These are phyloP conservation scores for Purshia tridentata DNA, from an alignment of 306 rosid genomes.

Conservation along the genomic window DNA sequence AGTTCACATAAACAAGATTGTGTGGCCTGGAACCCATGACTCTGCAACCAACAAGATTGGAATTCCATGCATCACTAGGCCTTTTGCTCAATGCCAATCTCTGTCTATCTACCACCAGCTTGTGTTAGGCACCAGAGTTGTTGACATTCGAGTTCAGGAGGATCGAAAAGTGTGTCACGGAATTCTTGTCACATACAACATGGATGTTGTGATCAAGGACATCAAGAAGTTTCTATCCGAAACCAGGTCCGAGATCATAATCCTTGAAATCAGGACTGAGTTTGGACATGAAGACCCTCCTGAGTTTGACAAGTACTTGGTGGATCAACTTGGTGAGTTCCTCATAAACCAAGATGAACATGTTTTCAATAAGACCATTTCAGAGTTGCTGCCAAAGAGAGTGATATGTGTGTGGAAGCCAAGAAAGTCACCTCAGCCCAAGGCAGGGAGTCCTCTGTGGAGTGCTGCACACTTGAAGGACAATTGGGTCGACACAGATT, in stretches of 20 bases:
- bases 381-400: constrained; percentile 67
- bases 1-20: constrained; percentile 48
- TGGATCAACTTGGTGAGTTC: constrained; percentile 59
- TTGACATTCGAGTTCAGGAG: constrained; percentile 72
- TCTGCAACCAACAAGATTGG: constrained; percentile 86
- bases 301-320: constrained; percentile 67
- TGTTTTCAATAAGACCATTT: constrained; percentile 52
- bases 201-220: constrained; percentile 58
- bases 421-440: constrained; percentile 59
- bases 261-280: constrained; percentile 80
- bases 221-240: constrained; percentile 61
- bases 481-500: constrained; percentile 79
- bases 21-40: constrained; percentile 95
- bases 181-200: constrained; percentile 58
- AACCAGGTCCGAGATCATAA: constrained; percentile 61
- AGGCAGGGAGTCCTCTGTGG: constrained; percentile 68
- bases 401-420: constrained; percentile 89
- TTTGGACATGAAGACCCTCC: constrained; percentile 79
- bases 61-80: constrained; percentile 67
- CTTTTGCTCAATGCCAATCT: constrained; percentile 87
- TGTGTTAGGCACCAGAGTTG: constrained; percentile 44
- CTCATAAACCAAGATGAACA: constrained; percentile 66
- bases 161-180: constrained; percentile 75
- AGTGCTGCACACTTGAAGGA: constrained; percentile 62
- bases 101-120: constrained; percentile 76